phyloP scores from a whole-genome alignment of 306 rosid genomes.

The Inga oerstediana region DNA sequence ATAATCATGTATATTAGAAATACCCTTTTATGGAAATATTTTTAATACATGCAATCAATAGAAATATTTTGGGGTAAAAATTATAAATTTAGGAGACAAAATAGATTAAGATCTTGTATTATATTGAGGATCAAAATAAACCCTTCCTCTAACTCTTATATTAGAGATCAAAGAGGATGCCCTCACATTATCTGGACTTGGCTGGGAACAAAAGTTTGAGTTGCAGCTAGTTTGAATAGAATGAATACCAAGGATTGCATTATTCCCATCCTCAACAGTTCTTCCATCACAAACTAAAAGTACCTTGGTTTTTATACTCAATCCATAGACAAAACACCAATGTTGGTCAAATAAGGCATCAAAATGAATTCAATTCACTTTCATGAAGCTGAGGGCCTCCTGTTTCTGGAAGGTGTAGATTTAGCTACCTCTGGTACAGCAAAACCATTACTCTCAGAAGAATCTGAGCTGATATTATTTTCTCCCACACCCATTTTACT shows the following conservation, averaged over 20 bases:
- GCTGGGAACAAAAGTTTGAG: background rate
- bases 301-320: conserved; percentile 45
- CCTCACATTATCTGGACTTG: background rate
- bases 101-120: no score
- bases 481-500: conserved; percentile 80
- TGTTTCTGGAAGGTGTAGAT: conserved; percentile 82
- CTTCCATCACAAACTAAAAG: conserved; percentile 47
- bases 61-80: no score
- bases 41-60: no score
- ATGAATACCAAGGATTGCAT: conserved; percentile 25
- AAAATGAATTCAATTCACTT: conserved; percentile 34
- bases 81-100: no score
- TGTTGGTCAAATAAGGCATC: background rate
- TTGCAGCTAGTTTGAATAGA: background rate
- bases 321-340: conserved; percentile 40
- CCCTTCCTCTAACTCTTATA: no score
- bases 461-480: conserved; percentile 88
- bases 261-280: conserved; percentile 39
- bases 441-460: conserved; percentile 80
- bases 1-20: no score
- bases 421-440: conserved; percentile 82
- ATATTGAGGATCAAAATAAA: no score
- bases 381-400: conserved; percentile 91
- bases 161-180: no score
- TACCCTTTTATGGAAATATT: no score